phyloP scores from a whole-genome alignment of 2,329 filamentous ascomycete genomes.

The Botryotinia narcissicola region DNA sequence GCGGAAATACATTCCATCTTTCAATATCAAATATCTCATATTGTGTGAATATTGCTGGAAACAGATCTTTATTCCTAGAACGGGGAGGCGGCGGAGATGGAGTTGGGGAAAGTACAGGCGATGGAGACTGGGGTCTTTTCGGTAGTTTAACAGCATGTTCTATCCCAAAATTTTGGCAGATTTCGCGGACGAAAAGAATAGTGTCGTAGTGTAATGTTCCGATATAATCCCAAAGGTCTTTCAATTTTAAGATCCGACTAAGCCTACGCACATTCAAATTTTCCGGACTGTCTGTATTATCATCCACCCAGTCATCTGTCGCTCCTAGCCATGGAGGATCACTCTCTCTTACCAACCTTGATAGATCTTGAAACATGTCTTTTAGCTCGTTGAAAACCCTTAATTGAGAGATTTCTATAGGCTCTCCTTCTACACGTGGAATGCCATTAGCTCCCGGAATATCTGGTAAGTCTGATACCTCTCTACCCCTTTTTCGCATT shows the following conservation, averaged over 20 bases:
- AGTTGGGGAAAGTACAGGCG: background rate
- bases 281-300: background rate
- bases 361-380: background rate
- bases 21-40: background rate
- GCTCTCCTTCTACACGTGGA: background rate
- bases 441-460: background rate
- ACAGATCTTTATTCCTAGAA: background rate
- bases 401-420: background rate
- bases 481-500: background rate
- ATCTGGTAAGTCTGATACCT: background rate
- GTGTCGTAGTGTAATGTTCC: background rate
- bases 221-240: background rate
- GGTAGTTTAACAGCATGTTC: background rate
- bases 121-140: background rate
- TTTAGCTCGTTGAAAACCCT: background rate
- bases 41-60: background rate
- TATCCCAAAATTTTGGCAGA: background rate
- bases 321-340: background rate
- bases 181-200: background rate
- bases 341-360: background rate
- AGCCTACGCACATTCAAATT: background rate
- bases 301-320: slow-evolving; percentile 4
- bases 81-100: background rate
- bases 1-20: background rate
- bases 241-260: background rate